These are phyloP conservation scores for Chenopodium quinoa DNA, from an alignment of 148 eudicot species.

Conservation along the genomic window DNA sequence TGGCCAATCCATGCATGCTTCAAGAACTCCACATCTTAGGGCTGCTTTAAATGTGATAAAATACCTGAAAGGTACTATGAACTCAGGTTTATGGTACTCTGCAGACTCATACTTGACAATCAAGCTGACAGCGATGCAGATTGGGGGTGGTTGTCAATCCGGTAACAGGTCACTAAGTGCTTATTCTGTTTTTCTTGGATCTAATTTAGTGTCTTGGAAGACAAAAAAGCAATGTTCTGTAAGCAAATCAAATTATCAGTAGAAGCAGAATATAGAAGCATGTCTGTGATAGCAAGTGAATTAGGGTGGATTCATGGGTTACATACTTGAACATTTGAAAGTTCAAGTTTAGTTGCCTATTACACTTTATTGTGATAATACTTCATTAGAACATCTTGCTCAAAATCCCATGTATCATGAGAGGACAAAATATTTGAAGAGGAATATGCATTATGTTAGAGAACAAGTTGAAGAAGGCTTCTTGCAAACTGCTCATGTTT, in stretches of 20 bases:
- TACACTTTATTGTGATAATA: background rate
- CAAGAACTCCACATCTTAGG: background rate
- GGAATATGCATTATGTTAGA: background rate
- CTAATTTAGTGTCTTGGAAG: too few species aligned
- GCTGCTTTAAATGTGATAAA: background rate
- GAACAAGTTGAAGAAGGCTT: background rate
- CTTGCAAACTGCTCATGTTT: background rate
- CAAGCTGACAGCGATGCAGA: background rate
- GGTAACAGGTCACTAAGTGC: too few species aligned
- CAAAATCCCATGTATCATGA: background rate
- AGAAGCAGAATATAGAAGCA: background rate
- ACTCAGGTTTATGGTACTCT: background rate
- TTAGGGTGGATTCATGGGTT: background rate
- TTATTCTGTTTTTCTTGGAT: too few species aligned
- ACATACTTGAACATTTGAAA: background rate
- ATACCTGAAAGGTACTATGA: background rate
- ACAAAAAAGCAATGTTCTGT: too few species aligned
- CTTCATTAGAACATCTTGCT: background rate
- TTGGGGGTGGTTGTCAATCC: too few species aligned
- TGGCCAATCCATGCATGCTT: background rate
- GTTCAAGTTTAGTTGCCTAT: background rate
- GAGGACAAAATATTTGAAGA: background rate
- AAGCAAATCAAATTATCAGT: background rate
- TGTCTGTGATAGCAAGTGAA: background rate
- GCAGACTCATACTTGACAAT: too few species aligned